Conservation (phyloP, 352 stramenopile genomes). For the Globisporangium irregulare region DNA sequence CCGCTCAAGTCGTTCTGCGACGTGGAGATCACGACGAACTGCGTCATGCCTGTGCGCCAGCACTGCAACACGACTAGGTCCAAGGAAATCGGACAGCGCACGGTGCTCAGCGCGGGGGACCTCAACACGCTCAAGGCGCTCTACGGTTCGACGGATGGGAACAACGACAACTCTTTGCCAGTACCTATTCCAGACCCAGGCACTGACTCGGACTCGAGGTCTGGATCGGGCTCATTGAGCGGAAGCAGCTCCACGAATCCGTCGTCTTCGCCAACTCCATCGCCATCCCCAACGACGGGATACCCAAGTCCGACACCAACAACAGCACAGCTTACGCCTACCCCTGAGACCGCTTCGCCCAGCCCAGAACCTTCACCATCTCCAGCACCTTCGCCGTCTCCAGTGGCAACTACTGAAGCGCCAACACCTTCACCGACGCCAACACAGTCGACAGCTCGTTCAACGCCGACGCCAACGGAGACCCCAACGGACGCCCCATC, state of each 20-base stretch:
- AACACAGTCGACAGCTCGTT: not conserved
- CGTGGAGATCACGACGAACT: constrained; percentile 61
- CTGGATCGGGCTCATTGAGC: not conserved
- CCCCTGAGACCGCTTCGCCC: not conserved
- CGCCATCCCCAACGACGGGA: not conserved
- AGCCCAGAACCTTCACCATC: not conserved
- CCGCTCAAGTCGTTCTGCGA: constrained; percentile 64
- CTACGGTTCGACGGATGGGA: constrained; percentile 41
- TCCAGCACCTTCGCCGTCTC: not conserved
- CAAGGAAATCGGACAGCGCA: constrained; percentile 52
- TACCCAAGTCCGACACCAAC: not conserved
- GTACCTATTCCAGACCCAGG: constrained; percentile 25
- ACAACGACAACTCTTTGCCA: constrained; percentile 25
- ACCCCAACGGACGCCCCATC: constrained; percentile 11
- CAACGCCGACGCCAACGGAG: constrained; percentile 5
- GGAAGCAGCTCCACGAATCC: constrained; percentile 19
- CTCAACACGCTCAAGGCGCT: constrained; percentile 59
- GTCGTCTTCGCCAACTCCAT: constrained; percentile 14
- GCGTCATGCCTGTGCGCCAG: constrained; percentile 55
- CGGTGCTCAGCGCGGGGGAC: constrained; percentile 54
- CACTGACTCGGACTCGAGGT: not conserved
- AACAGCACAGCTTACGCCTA: not conserved
- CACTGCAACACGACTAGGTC: constrained; percentile 74
- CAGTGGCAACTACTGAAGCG: not conserved
- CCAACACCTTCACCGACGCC: not conserved